Percentiles rank a stretch among this genome's conserved stretches.
phyloP scores from a whole-genome alignment of 768 basidiomycete species.

The Cystobasidium tubakii region DNA sequence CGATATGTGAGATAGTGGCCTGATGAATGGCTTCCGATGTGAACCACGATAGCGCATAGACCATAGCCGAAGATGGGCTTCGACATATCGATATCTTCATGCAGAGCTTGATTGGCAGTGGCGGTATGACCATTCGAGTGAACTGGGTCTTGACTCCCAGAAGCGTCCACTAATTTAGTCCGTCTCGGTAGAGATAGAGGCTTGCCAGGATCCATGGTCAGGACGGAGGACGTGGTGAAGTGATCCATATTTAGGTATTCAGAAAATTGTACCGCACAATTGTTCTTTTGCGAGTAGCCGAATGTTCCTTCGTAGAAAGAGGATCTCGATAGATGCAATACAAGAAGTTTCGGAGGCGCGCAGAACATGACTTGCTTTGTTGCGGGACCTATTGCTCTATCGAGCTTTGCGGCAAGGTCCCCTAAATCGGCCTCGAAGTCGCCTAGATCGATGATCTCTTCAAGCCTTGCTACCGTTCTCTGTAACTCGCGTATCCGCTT shows the following conservation, averaged over 20 bases:
- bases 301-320: constrained; percentile 50
- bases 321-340: constrained; percentile 86
- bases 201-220: constrained; percentile 63
- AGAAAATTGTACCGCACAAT: constrained; percentile 62
- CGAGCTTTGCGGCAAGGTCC: constrained; percentile 61
- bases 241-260: constrained; percentile 83
- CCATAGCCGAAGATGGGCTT: neutral
- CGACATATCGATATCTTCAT: neutral
- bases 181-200: constrained; percentile 58
- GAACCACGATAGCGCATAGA: neutral
- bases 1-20: constrained; percentile 11
- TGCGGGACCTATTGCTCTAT: constrained; percentile 69
- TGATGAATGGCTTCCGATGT: neutral
- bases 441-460: constrained; percentile 63
- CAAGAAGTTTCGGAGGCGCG: constrained; percentile 78
- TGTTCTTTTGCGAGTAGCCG: constrained; percentile 65
- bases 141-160: neutral
- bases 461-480: constrained; percentile 61
- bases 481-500: constrained; percentile 67
- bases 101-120: neutral
- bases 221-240: constrained; percentile 68
- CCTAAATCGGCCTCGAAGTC: constrained; percentile 77
- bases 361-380: constrained; percentile 91
- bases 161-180: neutral
- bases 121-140: neutral